Base-by-base conservation (phyloP, 164 flowering plant species). In the Nymphaea thermarum region DNA sequence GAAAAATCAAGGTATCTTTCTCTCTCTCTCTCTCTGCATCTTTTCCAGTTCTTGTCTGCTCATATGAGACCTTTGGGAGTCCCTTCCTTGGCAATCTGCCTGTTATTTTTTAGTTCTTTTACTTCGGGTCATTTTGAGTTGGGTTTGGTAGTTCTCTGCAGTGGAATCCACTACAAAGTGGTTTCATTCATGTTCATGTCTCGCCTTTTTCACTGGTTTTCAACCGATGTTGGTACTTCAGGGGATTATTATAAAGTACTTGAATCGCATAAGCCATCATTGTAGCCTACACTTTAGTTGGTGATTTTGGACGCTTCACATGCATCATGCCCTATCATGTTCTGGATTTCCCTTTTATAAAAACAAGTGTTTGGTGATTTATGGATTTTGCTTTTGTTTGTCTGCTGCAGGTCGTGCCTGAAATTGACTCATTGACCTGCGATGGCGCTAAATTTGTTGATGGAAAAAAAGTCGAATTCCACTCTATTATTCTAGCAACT, bases 401-500 rank as follows among this genome's bases (percentile, higher is more conserved):
- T 61, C 63, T 14, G 14, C 4, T 3, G 2, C 60, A 68, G 70
- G 60, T 71, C 3, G 84, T 86, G 14, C 82, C 89, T 3, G 91
- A 81, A 71, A 78, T 87, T 72, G 77, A 84, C 74, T 78, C 67
- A 69, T 79, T 88, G 73, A 67, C 77, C 0, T 25, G 68, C 7
- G 64, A 63, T 10, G 70, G 73, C 16, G 95, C 82, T 8, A 87
- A 83, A 77, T 81, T 89, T 18, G 79, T 73, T 3, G 76, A 84
- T 45, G 95, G 95, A 3, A 68, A 80, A 68, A 71, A 42, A 2
- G 68, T 85, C 2, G 83, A 85, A 3, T 70, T 89, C 15, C 88
- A 89, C 63, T 68, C 91, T 0, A 80, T 89, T 15, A 71, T 89
- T 69, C 66, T 87, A 2, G 95, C 95, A 11, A 89, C 95, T 43